Conservation (phyloP, 2,329 filamentous ascomycete genomes). For the Byssochlamys sp. region DNA sequence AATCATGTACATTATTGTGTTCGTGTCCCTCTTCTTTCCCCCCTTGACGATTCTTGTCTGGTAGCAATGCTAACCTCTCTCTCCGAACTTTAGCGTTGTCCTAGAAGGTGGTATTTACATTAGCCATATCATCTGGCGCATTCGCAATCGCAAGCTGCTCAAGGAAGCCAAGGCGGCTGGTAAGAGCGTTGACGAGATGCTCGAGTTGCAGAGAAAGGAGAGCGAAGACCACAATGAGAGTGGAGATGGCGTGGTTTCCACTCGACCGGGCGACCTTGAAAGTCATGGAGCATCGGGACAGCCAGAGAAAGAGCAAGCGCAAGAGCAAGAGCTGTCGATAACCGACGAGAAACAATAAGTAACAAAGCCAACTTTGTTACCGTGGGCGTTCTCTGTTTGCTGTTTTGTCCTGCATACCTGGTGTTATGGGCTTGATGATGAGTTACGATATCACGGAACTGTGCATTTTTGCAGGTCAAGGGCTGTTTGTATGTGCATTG, state of each 20-base stretch:
- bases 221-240: conserved; percentile 2
- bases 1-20: conserved; percentile 51
- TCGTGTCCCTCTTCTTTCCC: neutral
- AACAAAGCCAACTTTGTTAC: too few species aligned
- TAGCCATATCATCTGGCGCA: conserved; percentile 51
- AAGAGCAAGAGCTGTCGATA: neutral
- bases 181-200: conserved; percentile 48
- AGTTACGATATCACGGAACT: neutral
- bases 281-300: neutral
- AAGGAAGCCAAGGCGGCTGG: conserved; percentile 43
- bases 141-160: conserved; percentile 45
- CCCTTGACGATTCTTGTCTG: neutral
- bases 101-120: conserved; percentile 53
- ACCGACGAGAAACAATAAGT: neutral
- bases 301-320: neutral
- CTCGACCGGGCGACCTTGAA: conserved; percentile 1
- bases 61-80: neutral
- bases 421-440: neutral
- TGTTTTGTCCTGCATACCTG: neutral
- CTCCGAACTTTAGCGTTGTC: conserved; percentile 33
- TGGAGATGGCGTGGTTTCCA: conserved; percentile 2
- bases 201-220: conserved; percentile 9
- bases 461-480: neutral
- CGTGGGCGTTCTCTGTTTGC: neutral
- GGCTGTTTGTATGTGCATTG: neutral